Percentiles rank a stretch among this genome's conserved stretches.
These are phyloP conservation scores for Hylodesmum podocarpum DNA, from an alignment of 306 rosid genomes.

Conservation along the genomic window DNA sequence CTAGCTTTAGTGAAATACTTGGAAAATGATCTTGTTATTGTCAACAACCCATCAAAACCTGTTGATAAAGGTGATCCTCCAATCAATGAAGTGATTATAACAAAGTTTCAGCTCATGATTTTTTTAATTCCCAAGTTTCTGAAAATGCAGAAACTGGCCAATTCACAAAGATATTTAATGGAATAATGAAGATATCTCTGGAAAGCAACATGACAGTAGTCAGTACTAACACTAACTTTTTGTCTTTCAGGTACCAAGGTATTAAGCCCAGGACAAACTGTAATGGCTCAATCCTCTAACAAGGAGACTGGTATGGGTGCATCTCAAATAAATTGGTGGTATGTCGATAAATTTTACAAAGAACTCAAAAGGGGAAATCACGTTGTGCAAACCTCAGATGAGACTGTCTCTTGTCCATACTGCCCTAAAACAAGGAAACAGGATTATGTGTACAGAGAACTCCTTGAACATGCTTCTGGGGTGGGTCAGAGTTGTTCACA, in stretches of 20 bases:
- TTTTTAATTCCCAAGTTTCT: neutral
- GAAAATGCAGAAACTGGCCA: neutral
- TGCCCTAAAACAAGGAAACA: conserved; percentile 66
- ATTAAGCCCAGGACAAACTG: conserved; percentile 42
- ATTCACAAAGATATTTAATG: conserved; percentile 1
- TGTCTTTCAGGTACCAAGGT: conserved; percentile 41
- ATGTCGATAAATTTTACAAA: conserved; percentile 54
- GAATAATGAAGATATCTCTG: neutral
- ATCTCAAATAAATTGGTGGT: conserved; percentile 57
- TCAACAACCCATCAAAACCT: conserved; percentile 48
- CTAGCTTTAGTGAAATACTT: conserved; percentile 73
- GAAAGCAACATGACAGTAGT: neutral
- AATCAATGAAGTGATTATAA: conserved; percentile 1
- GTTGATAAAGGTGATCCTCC: conserved; percentile 46
- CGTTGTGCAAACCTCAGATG: conserved; percentile 54
- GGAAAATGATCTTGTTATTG: conserved; percentile 60
- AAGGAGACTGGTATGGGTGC: conserved; percentile 59
- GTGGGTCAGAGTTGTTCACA: conserved; percentile 83
- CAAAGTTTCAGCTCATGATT: neutral
- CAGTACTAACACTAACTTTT: neutral
- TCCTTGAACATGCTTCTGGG: conserved; percentile 89
- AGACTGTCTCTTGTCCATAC: conserved; percentile 72
- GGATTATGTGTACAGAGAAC: conserved; percentile 55
- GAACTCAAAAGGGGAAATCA: conserved; percentile 64
- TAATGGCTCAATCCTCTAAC: conserved; percentile 42